Conservation (phyloP, 495 filamentous ascomycete genomes). For the Penicillium salamii region DNA sequence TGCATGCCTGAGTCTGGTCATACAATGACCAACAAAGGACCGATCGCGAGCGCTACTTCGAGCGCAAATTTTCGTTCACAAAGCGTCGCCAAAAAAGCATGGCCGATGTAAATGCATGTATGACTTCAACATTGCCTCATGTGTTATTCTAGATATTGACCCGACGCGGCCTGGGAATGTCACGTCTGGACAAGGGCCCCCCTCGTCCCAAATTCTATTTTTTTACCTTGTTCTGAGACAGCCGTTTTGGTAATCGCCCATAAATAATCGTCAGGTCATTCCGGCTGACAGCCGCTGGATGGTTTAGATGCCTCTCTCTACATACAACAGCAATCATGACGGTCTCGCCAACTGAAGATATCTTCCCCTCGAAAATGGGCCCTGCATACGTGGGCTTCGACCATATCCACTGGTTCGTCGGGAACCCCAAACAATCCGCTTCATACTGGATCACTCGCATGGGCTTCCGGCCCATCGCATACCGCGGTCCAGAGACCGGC, state of each 20-base stretch:
- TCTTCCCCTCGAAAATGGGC: conserved; percentile 22
- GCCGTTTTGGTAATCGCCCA: neutral
- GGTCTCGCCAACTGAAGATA: conserved; percentile 11
- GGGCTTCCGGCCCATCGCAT: conserved; percentile 70
- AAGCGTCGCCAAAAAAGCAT: neutral
- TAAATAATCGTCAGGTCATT: conserved; percentile 1
- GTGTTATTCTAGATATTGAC: conserved; percentile 5
- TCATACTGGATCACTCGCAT: conserved; percentile 73
- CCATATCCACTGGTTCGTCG: conserved; percentile 81
- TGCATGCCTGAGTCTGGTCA: conserved; percentile 1
- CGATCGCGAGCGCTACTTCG: neutral
- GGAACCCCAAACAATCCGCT: conserved; percentile 82
- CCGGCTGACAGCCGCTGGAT: neutral
- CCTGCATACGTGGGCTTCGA: conserved; percentile 67
- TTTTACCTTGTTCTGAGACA: neutral
- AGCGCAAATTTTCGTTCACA: neutral
- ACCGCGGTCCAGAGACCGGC: conserved; percentile 76
- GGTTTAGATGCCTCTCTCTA: neutral
- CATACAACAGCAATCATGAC: conserved; percentile 7
- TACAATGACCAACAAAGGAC: conserved; percentile 1
- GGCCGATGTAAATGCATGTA: neutral
- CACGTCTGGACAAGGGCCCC: conserved; percentile 7
- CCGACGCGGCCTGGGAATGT: conserved; percentile 7
- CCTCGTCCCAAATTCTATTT: neutral
- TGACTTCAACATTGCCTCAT: conserved; percentile 12